Evolutionary conservation across 2,329 filamentous ascomycete species (phyloP), one percentile per base, ranked within the genome.

Genomic region (Colletotrichum noveboracense): DNA sequence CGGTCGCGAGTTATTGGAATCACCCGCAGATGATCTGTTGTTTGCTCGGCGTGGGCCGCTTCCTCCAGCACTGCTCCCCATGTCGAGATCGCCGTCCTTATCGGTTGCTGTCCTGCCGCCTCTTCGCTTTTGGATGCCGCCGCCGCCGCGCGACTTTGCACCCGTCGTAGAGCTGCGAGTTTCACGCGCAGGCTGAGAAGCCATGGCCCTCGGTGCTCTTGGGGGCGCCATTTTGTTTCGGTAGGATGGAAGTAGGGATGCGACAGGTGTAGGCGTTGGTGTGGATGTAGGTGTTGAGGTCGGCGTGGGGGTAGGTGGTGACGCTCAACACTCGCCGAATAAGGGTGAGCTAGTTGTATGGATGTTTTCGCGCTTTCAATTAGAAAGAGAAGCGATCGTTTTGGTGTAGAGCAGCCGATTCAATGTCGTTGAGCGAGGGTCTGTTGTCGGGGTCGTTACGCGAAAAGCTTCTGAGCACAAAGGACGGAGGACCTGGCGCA

Each of bases 31-130:
- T 32, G 81, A 56, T 78, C 80, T 84, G 71, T 82, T 84, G n/a
- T 75, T 76, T 66, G 81, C 76, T 73, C 85, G 82, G 77, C 83
- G 80, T 62, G 80, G 80, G 24, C 82, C 78, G 64, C 66, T 62
- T 70, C 36, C 70, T 34, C 52, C 69, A 10, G 66, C 72, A 18
- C 82, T 83, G 77, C 88, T 74, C 12, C 74, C 89, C 91, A 92
- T 92, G 36, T 90, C 86, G n/a, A 92, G 85, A 79, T 92, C 91
- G 36, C 91, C 91, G 84, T 92, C 91, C 69, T 86, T 84, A 79
- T 92, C 91, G 65, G 86, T 81, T 76, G 85, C 87, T 5, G 80
- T 79, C 6, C 79, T 77, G 55, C 82, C 82, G 13, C 80, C 81
- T 52, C 87, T 87, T 64, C 88, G 88, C 81, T 91, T 92, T 24